Percentiles rank a stretch among this genome's conserved stretches.
phyloP scores from a whole-genome alignment of 495 filamentous ascomycete species.

The Podospora fimiseda region DNA sequence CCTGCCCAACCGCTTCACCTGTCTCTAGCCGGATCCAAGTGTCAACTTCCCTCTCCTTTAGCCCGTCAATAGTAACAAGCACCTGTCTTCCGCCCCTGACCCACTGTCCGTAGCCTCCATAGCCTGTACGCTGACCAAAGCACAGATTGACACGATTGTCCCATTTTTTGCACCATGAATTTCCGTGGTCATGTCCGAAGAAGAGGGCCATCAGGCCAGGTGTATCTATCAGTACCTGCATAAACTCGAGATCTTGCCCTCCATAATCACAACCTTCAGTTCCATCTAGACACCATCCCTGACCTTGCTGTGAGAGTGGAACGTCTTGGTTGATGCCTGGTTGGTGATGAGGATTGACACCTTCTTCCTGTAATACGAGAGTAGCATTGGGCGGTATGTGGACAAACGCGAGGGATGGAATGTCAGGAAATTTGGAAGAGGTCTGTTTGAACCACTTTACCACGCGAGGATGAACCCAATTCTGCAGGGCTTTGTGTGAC shows the following conservation, averaged over 20 bases:
- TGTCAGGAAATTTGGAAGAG: constrained; percentile 35
- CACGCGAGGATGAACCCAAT: constrained; percentile 45
- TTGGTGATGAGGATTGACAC: constrained; percentile 34
- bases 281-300: constrained; percentile 46
- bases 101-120: constrained; percentile 64
- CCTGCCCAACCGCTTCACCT: constrained; percentile 46
- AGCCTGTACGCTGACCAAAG: constrained; percentile 65
- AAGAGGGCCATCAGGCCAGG: constrained; percentile 56
- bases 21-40: constrained; percentile 65
- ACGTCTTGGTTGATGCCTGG: constrained; percentile 64
- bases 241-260: constrained; percentile 57
- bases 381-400: constrained; percentile 63
- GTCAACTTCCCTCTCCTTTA: constrained; percentile 39
- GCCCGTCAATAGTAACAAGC: constrained; percentile 33
- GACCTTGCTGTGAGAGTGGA: constrained; percentile 45
- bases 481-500: constrained; percentile 28
- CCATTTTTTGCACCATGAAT: constrained; percentile 58
- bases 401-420: constrained; percentile 65
- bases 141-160: constrained; percentile 48
- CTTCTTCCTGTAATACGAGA: constrained; percentile 43
- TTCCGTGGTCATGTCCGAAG: constrained; percentile 64
- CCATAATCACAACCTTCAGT: constrained; percentile 35
- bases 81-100: constrained; percentile 56
- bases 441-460: constrained; percentile 55
- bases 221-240: constrained; percentile 53